Evolutionary conservation across 106 monocot genomes (phyloP).

Genomic region (Phalaenopsis aphrodite): DNA sequence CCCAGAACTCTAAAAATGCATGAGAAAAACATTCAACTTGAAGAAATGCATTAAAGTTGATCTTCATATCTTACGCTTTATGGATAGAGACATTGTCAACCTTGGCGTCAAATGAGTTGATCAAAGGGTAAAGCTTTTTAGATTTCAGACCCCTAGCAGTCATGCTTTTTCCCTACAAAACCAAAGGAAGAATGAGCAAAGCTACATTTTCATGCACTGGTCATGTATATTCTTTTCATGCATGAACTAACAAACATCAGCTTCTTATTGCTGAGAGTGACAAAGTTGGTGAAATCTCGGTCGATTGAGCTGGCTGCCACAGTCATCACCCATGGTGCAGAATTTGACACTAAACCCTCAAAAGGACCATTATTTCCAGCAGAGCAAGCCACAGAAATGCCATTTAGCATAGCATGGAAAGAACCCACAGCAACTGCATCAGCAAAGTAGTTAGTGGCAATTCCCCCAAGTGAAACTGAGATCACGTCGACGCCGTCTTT

Average conservation of each 20-base stretch:
- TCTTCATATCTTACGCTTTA: constrained; percentile 18
- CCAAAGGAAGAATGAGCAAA: not conserved
- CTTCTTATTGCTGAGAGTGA: constrained; percentile 22
- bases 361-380: constrained; percentile 21
- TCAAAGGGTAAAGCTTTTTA: constrained; percentile 29
- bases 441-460: not conserved
- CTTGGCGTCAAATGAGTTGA: constrained; percentile 18
- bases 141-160: constrained; percentile 7
- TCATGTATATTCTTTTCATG: not conserved
- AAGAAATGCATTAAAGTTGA: too few relatives aligned
- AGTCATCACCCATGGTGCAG: constrained; percentile 22
- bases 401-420: constrained; percentile 23
- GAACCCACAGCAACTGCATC: constrained; percentile 24
- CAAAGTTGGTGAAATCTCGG: constrained; percentile 12
- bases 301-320: constrained; percentile 29
- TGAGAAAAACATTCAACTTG: too few relatives aligned
- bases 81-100: not conserved
- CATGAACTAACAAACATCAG: constrained; percentile 4
- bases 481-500: constrained; percentile 55
- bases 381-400: constrained; percentile 26
- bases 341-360: constrained; percentile 6
- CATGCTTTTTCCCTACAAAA: constrained; percentile 31
- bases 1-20: too few relatives aligned
- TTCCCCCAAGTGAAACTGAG: constrained; percentile 36
- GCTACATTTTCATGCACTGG: not conserved